Conservation (phyloP, 371 early-diverging fungal species). For the Mucor sp. region DNA sequence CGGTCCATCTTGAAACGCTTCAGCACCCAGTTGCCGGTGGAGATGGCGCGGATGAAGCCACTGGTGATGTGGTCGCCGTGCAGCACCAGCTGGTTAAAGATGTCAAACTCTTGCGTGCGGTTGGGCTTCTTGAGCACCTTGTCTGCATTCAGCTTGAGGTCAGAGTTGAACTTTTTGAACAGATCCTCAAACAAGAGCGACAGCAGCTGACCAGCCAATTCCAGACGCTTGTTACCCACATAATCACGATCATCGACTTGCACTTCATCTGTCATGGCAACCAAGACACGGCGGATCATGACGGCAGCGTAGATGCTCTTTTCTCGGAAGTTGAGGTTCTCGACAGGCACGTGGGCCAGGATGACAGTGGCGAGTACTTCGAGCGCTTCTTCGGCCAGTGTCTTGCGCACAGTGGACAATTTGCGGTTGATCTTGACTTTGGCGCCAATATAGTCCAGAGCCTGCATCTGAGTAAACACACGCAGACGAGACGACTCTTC, state of each 20-base stretch:
- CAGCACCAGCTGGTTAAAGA: conserved; percentile 80
- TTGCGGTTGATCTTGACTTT: conserved; percentile 75
- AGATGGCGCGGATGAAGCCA: conserved; percentile 96
- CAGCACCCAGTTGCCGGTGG: conserved; percentile 99
- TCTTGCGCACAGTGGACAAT: conserved; percentile 55
- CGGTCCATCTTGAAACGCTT: conserved; percentile 99
- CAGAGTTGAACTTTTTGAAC: conserved; percentile 97
- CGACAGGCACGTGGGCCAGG: conserved; percentile 95
- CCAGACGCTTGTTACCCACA: conserved; percentile 99
- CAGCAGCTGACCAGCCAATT: conserved; percentile 98
- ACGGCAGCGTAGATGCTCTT: conserved; percentile 97
- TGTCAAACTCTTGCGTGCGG: conserved; percentile 96
- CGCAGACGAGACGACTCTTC: conserved; percentile 84
- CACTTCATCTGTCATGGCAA: conserved; percentile 82
- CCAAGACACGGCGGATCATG: conserved; percentile 97
- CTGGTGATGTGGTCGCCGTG: conserved; percentile 94
- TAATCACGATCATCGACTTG: conserved; percentile 99
- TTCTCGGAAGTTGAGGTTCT: conserved; percentile 85
- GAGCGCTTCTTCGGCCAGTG: conserved; percentile 89
- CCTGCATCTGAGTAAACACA: conserved; percentile 90
- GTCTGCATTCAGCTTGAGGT: conserved; percentile 90
- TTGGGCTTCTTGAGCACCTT: conserved; percentile 93
- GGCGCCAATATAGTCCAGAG: conserved; percentile 89
- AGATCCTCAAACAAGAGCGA: conserved; percentile 99
- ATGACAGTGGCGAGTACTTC: conserved; percentile 93